Base-by-base conservation (phyloP, 129 eudicot species). In the Gnaphalium uliginosum region DNA sequence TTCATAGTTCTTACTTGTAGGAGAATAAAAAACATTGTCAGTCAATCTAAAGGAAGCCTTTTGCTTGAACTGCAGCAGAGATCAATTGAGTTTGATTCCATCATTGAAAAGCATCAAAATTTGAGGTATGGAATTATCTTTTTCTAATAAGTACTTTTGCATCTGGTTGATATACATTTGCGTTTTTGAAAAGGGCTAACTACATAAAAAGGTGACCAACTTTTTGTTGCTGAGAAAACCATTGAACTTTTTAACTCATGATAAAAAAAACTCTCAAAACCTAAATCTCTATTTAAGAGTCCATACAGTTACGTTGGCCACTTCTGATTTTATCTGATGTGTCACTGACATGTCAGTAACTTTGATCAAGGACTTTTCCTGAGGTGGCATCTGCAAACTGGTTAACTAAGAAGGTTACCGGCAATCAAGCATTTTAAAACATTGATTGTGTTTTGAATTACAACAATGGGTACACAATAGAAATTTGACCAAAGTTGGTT, bases 11-110 rank as follows among this genome's bases (percentile, higher is more conserved):
- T 27, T 69, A 33, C 60, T 41, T 84, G 46, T 72, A 94, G 99
- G 97, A 90, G 99, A 85, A 87, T 94, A 73, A 91, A 87, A 59
- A 91, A 89, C 48, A 82, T 85, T 26, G 79, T 89, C 66, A 75
- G 74, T 77, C 96, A 85, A 73, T 86, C 89, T 58, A 94, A 94
- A 73, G 96, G 96, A 83, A 94, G 90, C 85, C 83, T 90, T 77
- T 80, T 87, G 81, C 97, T 94, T 82, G 99, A 94, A 82, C 88
- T 94, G 75, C 99, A 94, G 80, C 97, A 94, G 85, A 79, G 99
- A 81, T 89, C 99, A 71, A 87, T 87, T 15, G 99, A 94, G 62
- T 94, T 91, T 66, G 89, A 89, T 72, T 91, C 99, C 66, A 83
- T 94, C 23, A 86, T 94, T 69, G 92, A 72, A 66, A 94, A 84